Conservation (phyloP, 345 rosid species). For the Eucalyptus fibrosa region DNA sequence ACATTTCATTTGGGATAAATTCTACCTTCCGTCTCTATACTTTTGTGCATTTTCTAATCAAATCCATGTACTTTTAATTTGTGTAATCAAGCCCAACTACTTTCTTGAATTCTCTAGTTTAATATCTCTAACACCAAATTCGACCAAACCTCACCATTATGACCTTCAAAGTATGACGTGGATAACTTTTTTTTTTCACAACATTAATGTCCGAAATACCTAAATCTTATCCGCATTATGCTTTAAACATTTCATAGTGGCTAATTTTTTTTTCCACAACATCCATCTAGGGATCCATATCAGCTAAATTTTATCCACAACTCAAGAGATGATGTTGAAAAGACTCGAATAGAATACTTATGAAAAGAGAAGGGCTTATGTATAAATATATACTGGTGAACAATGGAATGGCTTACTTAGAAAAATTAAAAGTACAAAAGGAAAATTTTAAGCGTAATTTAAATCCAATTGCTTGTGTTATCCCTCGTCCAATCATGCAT, state of each 20-base stretch:
- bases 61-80: background rate
- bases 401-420: no score
- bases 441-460: no score
- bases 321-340: background rate
- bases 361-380: no score
- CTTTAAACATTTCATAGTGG: background rate
- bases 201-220: rapidly evolving
- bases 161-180: rapidly evolving
- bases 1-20: background rate
- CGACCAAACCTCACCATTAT: rapidly evolving
- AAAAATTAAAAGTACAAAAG: no score
- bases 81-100: background rate
- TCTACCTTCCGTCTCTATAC: background rate
- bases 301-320: background rate
- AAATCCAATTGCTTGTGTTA: no score
- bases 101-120: background rate
- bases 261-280: background rate
- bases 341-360: background rate
- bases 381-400: no score
- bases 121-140: no score
- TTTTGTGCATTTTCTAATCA: background rate
- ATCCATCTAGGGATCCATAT: background rate
- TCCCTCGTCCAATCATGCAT: no score
- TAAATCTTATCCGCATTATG: background rate
- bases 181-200: rapidly evolving